Evolutionary conservation across 2,329 filamentous ascomycete species (phyloP).

Genomic region (Ceratocystis smalleyi): DNA sequence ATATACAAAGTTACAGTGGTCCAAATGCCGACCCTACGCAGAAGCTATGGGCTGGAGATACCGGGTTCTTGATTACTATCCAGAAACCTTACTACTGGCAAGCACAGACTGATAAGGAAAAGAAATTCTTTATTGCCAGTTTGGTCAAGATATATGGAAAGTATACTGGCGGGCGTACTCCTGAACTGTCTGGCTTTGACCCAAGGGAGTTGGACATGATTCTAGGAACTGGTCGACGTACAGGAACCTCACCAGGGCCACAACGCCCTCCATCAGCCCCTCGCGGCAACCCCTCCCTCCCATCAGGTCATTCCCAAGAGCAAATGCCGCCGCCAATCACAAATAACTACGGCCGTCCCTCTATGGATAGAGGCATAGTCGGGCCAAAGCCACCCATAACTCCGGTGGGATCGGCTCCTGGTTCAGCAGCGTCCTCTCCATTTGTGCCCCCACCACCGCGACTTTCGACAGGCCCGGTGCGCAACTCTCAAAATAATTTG

Average conservation of each 20-base stretch:
- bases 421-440: constrained; percentile 19
- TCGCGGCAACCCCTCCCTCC: constrained; percentile 23
- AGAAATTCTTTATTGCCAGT: constrained; percentile 96
- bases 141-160: constrained; percentile 93
- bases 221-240: constrained; percentile 37
- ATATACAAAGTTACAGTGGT: constrained; percentile 67
- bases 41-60: constrained; percentile 65
- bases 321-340: constrained; percentile 12
- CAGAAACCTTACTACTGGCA: constrained; percentile 97
- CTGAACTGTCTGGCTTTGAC: constrained; percentile 71
- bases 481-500: constrained; percentile 14
- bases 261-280: constrained; percentile 2
- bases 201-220: constrained; percentile 62
- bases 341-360: constrained; percentile 13
- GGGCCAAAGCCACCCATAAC: constrained; percentile 15
- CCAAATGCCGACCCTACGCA: constrained; percentile 39
- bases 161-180: constrained; percentile 75
- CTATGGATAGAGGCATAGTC: constrained; percentile 12
- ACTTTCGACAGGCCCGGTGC: constrained; percentile 24
- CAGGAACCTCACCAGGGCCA: constrained; percentile 10
- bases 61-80: constrained; percentile 75
- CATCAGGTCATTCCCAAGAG: constrained; percentile 14
- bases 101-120: constrained; percentile 83
- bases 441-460: constrained; percentile 27
- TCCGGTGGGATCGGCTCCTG: constrained; percentile 13